A percentile compares a stretch with the other conserved stretches of the same genome.
These are phyloP conservation scores for Tylopilus plumbeoviolaceoides DNA, from an alignment of 768 basidiomycete species.

Conservation along the genomic window DNA sequence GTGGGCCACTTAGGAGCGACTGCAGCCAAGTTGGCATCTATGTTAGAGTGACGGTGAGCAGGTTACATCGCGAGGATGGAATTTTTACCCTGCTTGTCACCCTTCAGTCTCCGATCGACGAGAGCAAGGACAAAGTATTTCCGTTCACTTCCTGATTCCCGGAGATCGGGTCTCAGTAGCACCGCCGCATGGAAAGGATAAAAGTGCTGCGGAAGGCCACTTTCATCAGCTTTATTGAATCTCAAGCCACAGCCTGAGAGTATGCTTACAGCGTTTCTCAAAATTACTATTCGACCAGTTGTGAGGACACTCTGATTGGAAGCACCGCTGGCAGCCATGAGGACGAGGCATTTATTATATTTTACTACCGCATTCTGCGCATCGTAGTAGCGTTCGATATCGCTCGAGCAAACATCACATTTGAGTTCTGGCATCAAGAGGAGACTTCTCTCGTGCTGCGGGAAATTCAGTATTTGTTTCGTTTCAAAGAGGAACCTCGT, in stretches of 20 bases:
- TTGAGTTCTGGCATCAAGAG: constrained; percentile 57
- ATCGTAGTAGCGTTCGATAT: constrained; percentile 79
- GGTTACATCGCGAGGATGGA: not conserved
- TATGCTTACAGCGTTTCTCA: constrained; percentile 73
- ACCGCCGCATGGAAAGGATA: constrained; percentile 63
- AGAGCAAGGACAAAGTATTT: constrained; percentile 69
- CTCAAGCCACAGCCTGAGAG: not conserved
- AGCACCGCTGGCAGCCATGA: constrained; percentile 52
- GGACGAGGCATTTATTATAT: constrained; percentile 58
- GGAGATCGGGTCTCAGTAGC: constrained; percentile 60
- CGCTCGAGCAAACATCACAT: constrained; percentile 64
- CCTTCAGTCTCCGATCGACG: constrained; percentile 61
- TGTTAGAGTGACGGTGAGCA: not conserved
- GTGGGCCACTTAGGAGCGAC: constrained; percentile 82
- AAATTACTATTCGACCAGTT: constrained; percentile 75
- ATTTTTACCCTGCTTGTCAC: constrained; percentile 45
- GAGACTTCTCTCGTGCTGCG: constrained; percentile 69
- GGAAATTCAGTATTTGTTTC: constrained; percentile 1
- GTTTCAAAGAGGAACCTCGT: constrained; percentile 1
- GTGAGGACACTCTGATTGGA: constrained; percentile 66
- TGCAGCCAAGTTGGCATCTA: constrained; percentile 55
- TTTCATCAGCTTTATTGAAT: not conserved
- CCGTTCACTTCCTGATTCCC: constrained; percentile 47
- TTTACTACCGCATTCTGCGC: constrained; percentile 56
- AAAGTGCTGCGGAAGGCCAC: constrained; percentile 59